Conservation (phyloP, 495 filamentous ascomycete species). For the Lentithecium fluviatile region DNA sequence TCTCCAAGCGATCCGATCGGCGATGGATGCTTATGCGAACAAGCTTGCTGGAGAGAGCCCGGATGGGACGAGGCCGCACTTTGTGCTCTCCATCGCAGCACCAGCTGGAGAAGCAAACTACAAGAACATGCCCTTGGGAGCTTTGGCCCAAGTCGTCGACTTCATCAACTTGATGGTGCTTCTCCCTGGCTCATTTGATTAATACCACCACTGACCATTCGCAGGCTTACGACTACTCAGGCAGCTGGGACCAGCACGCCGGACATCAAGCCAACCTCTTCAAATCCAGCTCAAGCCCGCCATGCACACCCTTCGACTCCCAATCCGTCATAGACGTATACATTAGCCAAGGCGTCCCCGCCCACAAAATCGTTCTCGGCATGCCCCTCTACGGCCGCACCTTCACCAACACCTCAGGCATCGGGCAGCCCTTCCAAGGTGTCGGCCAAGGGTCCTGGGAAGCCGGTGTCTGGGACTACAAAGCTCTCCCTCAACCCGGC, state of each 20-base stretch:
- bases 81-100: conserved; percentile 75
- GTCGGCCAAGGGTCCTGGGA: conserved; percentile 70
- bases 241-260: conserved; percentile 62
- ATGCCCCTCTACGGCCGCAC: conserved; percentile 81
- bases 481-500: conserved; percentile 54
- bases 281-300: conserved; percentile 50
- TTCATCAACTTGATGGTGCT: conserved; percentile 68
- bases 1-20: conserved; percentile 53
- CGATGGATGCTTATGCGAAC: conserved; percentile 60
- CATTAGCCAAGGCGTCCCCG: conserved; percentile 57
- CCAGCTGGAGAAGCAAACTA: conserved; percentile 66
- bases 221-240: conserved; percentile 47
- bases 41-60: not conserved
- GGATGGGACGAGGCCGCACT: conserved; percentile 44
- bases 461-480: conserved; percentile 76
- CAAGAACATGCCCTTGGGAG: conserved; percentile 59
- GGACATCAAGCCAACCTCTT: conserved; percentile 79
- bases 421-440: conserved; percentile 59
- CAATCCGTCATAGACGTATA: conserved; percentile 68
- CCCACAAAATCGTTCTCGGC: conserved; percentile 73
- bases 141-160: conserved; percentile 76
- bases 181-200: not conserved
- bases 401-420: conserved; percentile 69
- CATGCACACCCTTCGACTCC: conserved; percentile 67
- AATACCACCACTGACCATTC: not conserved